Evolutionary conservation across 2,329 filamentous ascomycete species (phyloP), one percentile per base, ranked within the genome.

Genomic region (Stemphylium lycopersici): DNA sequence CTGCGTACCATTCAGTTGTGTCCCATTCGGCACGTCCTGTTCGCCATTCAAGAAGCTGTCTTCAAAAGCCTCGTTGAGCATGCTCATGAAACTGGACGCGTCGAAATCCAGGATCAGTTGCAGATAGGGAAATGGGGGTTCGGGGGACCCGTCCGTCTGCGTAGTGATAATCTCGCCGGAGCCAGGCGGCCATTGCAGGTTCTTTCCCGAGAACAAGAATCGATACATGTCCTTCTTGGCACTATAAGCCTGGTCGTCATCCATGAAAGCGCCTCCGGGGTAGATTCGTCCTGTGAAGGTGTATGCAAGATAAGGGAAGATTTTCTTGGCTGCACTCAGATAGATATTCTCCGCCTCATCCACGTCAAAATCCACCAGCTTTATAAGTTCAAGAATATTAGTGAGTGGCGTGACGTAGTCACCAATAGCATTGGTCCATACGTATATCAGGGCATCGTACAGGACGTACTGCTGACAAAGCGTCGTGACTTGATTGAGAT

Each of bases 11-110:
- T 93, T 79, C 45, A 53, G 57, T 62, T 62, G 79, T 61, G 41
- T 78, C 43, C 83, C 84, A 59, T 83, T 87, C 48, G 81, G 78
- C 60, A 83, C 83, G 43, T 91, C 87, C 2, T 86, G 82, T 6
- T 87, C 84, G 59, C 93, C 90, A 66, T 99, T 99, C 50, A 99
- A 79, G 65, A 96, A 99, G 0, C 88, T 83, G 68, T 99, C 93
- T 72, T 99, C 95, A 65, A 99, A 99, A 1, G 93, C 95, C 75
- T 99, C 96, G 64, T 99, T 99, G 36, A 99, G 79, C 66, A 93
- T 91, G 72, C 93, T 98, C 78, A 99, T 84, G 65, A 98, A 96
- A 73, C 91, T 97, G 1, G 92, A 86, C 0, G 93, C 87, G 73
- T 98, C 92, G 63, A 96, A 96, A 58, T 90, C 87, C 40, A 99